Conservation (phyloP, 2,329 filamentous ascomycete species). For the Diaporthe vexans region DNA sequence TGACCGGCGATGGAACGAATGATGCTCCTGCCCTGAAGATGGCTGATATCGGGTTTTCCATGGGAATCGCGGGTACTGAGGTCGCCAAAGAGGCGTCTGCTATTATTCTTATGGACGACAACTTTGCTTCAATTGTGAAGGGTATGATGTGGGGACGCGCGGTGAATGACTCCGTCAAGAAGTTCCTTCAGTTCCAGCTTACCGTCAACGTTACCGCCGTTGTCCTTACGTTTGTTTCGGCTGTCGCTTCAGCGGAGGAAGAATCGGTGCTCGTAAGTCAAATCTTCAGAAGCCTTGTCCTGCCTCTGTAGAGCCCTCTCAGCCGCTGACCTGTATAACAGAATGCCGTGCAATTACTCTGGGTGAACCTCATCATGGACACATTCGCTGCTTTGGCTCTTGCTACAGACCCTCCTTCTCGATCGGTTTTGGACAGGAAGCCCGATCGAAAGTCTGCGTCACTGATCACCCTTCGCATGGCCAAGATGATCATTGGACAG, state of each 20-base stretch:
- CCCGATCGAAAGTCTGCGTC: conserved; percentile 81
- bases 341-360: conserved; percentile 84
- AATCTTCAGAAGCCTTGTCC: neutral
- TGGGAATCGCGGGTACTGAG: conserved; percentile 38
- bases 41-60: conserved; percentile 36
- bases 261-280: conserved; percentile 70
- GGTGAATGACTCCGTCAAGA: conserved; percentile 76
- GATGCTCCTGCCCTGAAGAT: conserved; percentile 39
- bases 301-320: neutral
- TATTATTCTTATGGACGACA: conserved; percentile 39
- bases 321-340: neutral
- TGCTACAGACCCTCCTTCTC: conserved; percentile 55
- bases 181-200: conserved; percentile 76
- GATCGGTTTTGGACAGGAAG: conserved; percentile 65
- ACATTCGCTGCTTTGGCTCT: conserved; percentile 83
- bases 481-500: conserved; percentile 92
- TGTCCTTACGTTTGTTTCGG: conserved; percentile 81
- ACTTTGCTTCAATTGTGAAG: conserved; percentile 52
- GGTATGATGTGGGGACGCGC: conserved; percentile 76
- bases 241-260: conserved; percentile 74
- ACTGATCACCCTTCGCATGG: conserved; percentile 83
- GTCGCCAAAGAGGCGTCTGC: conserved; percentile 38
- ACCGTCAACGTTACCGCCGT: conserved; percentile 87
- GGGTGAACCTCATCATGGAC: conserved; percentile 90
- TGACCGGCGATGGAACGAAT: conserved; percentile 37